Evolutionary conservation across 176 grass and related monocot genomes (phyloP), one percentile per base, ranked within the genome.

Genomic region (Puya raimondii): DNA sequence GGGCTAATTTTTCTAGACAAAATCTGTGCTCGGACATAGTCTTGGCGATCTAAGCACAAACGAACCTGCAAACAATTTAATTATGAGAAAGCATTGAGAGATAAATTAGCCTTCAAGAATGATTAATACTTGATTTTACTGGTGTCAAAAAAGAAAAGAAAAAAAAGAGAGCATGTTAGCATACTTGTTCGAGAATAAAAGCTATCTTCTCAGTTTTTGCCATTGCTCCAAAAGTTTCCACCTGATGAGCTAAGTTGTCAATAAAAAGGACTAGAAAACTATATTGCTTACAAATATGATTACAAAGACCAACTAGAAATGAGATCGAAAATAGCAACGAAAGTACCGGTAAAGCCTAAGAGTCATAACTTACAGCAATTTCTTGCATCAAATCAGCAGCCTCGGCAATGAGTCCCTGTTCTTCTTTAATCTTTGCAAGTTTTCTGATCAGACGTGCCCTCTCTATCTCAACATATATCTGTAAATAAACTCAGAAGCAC

Each of bases 401-500:
- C 69, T 97, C 94, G 3, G 85, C 86, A 76, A 97, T 93, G 50
- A 79, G 75, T 26, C 87, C 94, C 69, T 82, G 87, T 51, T 86
- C 84, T 50, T 97, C 94, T 81, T 97, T 97, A 75, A 97, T 97
- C 69, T 93, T 97, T 13, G 94, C 94, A 75, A 97, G 86, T 29
- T 85, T 90, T 92, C 79, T 97, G 65, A 97, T 97, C 69, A 97
- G 71, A 58, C 94, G 83, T 80, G 94, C 86, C 82, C 94, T 82
- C 82, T 97, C 94, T 84, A 97, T 93, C 71, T 97, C 94, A 1
- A 97, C 94, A 80, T 97, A 97, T 81, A 97, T 97, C 94, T 97
- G 69, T 12, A 54, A 76, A 64, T 0, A 54, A 12, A 75, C 29
- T 2, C 0, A 16, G 11, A 80, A 71, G 65, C 22, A 18, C 42